These are phyloP conservation scores for Nicotiana obtusifolia DNA, from an alignment of 257 asterid genomes.

Conservation along the genomic window DNA sequence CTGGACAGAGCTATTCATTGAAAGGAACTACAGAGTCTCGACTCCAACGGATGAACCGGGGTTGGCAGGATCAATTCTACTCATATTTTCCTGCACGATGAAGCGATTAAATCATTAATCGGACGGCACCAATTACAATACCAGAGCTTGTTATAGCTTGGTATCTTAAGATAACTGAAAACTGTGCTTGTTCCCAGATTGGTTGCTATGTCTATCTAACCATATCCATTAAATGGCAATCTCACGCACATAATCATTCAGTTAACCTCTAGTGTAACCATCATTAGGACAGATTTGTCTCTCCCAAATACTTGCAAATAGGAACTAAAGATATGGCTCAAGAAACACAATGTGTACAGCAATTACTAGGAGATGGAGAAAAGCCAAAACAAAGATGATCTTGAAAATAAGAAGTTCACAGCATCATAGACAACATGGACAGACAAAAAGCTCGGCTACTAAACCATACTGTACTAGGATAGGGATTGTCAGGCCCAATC, in stretches of 20 bases:
- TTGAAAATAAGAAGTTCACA: background rate
- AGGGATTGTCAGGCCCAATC: background rate
- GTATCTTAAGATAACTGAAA: too few species aligned
- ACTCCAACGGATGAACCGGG: background rate
- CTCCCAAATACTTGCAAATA: too few species aligned
- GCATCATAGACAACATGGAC: background rate
- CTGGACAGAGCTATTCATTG: background rate
- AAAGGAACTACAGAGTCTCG: background rate
- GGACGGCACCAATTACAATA: too few species aligned
- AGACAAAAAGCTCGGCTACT: background rate
- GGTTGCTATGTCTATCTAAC: too few species aligned
- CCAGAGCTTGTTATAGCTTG: too few species aligned
- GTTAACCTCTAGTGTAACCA: background rate
- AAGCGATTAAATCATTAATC: background rate
- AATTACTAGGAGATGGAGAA: background rate
- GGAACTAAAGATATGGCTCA: background rate
- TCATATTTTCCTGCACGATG: background rate
- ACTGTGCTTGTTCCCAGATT: too few species aligned
- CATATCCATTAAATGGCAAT: too few species aligned
- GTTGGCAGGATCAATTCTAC: background rate
- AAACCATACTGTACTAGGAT: background rate
- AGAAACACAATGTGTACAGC: background rate
- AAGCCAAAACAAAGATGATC: background rate
- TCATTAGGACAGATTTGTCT: background rate
- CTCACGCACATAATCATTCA: background rate